Base-by-base conservation (phyloP, 345 rosid genomes). In the Populus ilicifolia region DNA sequence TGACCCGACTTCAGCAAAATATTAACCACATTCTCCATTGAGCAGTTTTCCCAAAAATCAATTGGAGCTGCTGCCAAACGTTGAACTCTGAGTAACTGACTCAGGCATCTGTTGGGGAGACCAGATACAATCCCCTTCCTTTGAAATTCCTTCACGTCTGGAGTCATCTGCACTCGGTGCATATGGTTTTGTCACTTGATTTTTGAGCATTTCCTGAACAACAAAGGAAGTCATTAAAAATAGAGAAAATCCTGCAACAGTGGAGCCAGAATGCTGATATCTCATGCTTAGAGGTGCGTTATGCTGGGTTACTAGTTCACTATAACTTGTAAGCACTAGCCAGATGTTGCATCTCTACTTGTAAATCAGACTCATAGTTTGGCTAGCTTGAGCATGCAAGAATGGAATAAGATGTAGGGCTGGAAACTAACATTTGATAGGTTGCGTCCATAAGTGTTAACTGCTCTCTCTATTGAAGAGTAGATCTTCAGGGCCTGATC, bases 181-280 rank as follows among this genome's bases (percentile, higher is more conserved):
- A 86, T 96, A 96, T 62, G 99, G 99, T 80, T 90, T 91, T 70
- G 85, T 86, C 75, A 90, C 97, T 84, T 86, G 90, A 85, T 88
- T 85, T 85, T 89, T 92, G 84, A 74, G 85, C 85, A 87, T 67
- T 74, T 89, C 98, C 99, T 95, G 88, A 39, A 85, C 23, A 74
- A 43, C 29, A 79, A 70, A 44, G 23, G 62, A 56, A 25, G 50
- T 39, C 59, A 62, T 52, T 39, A 80, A 6, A 1, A 52, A 23
- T 27, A 38, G 21, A 25, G 29, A 75, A 68, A 54, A 9, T 16
- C 63, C 70, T 38, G 43, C 41, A 43, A 11, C 4, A 4, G 20
- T 43, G 62, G 36, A 48, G 50, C 46, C 21, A 44, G 35, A 62
- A 44, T 39, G 48, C 33, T 2, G 17, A 17, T 13, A 13, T 35